phyloP scores from a whole-genome alignment of 169 alveolate species.

The Cyclospora cayetanensis region DNA sequence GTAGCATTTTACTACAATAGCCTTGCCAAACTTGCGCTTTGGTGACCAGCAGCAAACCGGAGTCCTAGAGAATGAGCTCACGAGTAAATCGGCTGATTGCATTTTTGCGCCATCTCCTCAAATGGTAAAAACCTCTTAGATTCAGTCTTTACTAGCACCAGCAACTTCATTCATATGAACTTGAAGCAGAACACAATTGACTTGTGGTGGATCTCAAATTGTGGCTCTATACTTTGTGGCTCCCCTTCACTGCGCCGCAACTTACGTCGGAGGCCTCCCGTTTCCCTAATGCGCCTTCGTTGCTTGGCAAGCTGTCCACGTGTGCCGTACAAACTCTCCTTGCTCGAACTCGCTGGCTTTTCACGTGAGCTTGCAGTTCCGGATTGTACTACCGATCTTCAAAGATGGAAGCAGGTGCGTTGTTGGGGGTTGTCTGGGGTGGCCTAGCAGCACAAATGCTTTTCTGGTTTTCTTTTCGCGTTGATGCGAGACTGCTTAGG shows the following conservation, averaged over 20 bases:
- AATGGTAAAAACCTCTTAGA: not conserved
- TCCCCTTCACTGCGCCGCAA: not conserved
- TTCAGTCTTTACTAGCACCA: not conserved
- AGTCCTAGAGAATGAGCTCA: not conserved
- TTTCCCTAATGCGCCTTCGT: not conserved
- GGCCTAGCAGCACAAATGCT: not conserved
- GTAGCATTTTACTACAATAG: too few relatives aligned
- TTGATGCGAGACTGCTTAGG: too few relatives aligned
- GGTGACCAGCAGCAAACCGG: not conserved
- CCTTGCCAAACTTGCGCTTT: not conserved
- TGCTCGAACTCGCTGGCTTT: not conserved
- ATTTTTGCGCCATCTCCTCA: not conserved
- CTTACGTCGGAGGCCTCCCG: not conserved
- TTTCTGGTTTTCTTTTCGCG: not conserved
- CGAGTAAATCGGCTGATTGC: not conserved
- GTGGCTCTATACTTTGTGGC: not conserved
- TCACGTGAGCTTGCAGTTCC: not conserved
- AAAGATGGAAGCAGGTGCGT: not conserved
- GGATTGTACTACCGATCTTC: not conserved
- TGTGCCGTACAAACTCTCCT: not conserved
- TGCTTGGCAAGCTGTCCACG: not conserved
- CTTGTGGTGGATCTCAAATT: not conserved
- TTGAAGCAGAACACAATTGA: not conserved
- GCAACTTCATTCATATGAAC: not conserved
- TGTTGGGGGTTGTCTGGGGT: not conserved